phyloP scores from a whole-genome alignment of 768 basidiomycete genomes.

The Thelephora ganbajun region DNA sequence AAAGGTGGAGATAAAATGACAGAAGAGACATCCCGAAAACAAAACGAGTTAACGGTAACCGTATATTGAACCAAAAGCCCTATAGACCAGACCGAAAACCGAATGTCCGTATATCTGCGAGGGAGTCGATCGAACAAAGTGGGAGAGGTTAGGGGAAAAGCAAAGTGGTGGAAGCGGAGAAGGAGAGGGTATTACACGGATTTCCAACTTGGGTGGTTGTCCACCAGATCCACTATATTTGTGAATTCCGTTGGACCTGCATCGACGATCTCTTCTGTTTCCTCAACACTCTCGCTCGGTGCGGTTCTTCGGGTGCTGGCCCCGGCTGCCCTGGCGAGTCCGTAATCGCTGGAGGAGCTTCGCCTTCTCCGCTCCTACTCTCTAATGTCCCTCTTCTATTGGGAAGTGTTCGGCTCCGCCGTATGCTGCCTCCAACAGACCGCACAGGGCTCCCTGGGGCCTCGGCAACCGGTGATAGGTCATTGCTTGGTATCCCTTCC shows the following conservation, averaged over 20 bases:
- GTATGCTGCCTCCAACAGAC: slow-evolving; percentile 25
- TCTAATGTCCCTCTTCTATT: slow-evolving; percentile 16
- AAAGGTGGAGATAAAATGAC: no score
- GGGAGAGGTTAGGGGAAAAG: no score
- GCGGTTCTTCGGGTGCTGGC: slow-evolving; percentile 21
- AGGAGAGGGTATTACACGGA: no score
- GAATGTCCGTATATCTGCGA: no score
- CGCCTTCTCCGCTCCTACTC: slow-evolving; percentile 4
- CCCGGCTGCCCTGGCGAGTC: neutral
- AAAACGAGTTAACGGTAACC: no score
- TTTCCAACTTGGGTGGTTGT: no score
- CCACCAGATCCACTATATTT: no score
- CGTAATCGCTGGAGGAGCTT: slow-evolving; percentile 2
- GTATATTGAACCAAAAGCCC: no score
- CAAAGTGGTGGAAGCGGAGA: no score
- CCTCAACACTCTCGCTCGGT: slow-evolving; percentile 26
- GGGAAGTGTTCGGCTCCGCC: slow-evolving; percentile 56
- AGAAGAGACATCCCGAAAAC: no score
- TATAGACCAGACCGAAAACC: no score
- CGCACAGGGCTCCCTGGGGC: slow-evolving; percentile 20
- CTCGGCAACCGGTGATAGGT: slow-evolving; percentile 37
- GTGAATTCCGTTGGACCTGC: slow-evolving; percentile 15
- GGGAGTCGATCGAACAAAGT: no score
- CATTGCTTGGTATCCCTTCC: slow-evolving; percentile 9
- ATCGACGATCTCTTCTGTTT: slow-evolving; percentile 37